phyloP scores from a whole-genome alignment of 176 grass and related monocot species.

The Bonia amplexicaulis region DNA sequence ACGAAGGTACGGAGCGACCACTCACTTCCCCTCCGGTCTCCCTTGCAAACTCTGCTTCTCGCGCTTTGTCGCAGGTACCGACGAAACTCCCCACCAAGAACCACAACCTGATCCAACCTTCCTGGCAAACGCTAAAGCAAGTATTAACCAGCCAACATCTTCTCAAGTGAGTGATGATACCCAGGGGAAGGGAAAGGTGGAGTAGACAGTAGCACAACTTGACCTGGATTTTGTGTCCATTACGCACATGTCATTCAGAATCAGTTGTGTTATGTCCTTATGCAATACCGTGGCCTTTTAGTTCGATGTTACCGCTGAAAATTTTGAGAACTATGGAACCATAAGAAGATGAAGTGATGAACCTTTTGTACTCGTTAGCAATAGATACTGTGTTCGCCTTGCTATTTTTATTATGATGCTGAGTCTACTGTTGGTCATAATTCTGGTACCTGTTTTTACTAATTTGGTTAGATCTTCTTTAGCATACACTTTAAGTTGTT shows the following conservation, averaged over 20 bases:
- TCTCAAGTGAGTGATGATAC: constrained; percentile 45
- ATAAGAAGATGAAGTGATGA: not conserved
- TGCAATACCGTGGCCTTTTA: not conserved
- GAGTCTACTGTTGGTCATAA: not conserved
- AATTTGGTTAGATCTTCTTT: not conserved
- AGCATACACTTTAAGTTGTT: not conserved
- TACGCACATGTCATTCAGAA: not conserved
- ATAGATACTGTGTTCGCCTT: not conserved
- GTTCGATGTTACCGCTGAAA: not conserved
- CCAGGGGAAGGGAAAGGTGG: constrained; percentile 64
- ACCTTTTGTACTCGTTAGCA: constrained; percentile 2
- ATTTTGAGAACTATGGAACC: constrained; percentile 4
- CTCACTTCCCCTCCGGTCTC: not conserved
- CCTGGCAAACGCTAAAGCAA: constrained; percentile 75
- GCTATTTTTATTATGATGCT: not conserved
- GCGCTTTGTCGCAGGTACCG: not conserved
- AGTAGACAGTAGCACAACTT: constrained; percentile 40
- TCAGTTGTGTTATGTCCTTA: not conserved
- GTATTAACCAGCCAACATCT: constrained; percentile 53
- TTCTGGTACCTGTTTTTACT: not conserved
- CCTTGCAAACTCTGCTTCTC: not conserved
- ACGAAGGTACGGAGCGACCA: not conserved
- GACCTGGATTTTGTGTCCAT: not conserved
- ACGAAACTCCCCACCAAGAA: constrained; percentile 31
- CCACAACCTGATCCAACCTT: constrained; percentile 86